Base-by-base conservation (phyloP, 441 rosid genomes). In the Gossypium gossypioides region DNA sequence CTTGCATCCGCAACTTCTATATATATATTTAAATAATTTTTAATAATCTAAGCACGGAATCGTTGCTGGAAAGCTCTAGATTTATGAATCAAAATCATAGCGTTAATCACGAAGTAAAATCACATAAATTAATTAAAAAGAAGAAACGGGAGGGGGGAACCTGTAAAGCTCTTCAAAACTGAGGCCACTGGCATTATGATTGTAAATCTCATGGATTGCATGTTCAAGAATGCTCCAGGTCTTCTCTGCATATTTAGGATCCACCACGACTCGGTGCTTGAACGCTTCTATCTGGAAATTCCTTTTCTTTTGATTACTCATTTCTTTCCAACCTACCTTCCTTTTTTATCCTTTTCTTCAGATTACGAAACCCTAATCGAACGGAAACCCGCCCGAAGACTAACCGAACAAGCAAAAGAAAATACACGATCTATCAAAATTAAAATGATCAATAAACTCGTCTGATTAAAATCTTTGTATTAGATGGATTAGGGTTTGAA, bases 201-300 rank as follows among this genome's bases (percentile, higher is more conserved):
- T 88, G 75, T 89, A 89, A 86, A 90, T 90, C 86, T 90, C 96
- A 56, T 85, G 92, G 71, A 90, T 88, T 55, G 92, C 96, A 73
- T 90, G 90, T 74, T 90, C 92, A 19, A 90, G 85, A 75, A 86
- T 79, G 83, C 74, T 90, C 96, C 96, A 90, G 2, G 90, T 86
- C 87, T 86, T 90, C 27, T 90, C 91, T 37, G 96, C 87, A 70
- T 90, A 90, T 76, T 90, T 90, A 12, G 92, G 96, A 85, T 90
- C 96, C 77, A 87, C 92, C 70, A 88, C 92, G 16, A 89, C 92
- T 61, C 87, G 81, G 75, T 89, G 91, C 83, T 89, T 89, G 78
- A 89, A 89, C 68, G 92, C 95, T 81, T 89, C 95, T 74, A 89
- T 89, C 76, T 88, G 92, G 75, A 89, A 89, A 79, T 82, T 88